Base-by-base conservation (phyloP, 805 yeast species). In the Candida sakaeoensis region DNA sequence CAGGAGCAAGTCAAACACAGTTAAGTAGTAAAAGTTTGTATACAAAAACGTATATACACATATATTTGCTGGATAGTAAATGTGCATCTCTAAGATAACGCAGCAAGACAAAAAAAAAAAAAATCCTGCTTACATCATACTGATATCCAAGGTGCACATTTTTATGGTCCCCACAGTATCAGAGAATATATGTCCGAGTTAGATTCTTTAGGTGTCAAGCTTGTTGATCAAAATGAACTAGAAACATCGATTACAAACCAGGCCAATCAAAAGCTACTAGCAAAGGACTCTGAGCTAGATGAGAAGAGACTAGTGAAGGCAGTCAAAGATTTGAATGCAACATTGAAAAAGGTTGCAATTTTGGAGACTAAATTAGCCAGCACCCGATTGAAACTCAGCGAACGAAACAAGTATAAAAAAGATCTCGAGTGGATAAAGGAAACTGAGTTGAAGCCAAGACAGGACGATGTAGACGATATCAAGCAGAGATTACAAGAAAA, bases 181-280 rank as follows among this genome's bases (percentile, higher is more conserved):
- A 6, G 15, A 12, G 8, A 26, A 6, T 28, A 13, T 28, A 28
- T 28, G 32, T 10, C 32, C 14, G 32, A 28, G 17, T n/a, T 28
- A 15, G 32, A 28, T 15, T 13, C 32, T 5, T 15, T 28, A 28
- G 32, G 16, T 28, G 17, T 28, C 8, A 69, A 69, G 51, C 65
- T 87, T 3, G 79, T 88, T 43, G 89, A 85, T 50, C 98, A 93
- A 58, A 80, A 76, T 39, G 80, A 81, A 7, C 60, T 91, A n/a
- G 99, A 90, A 53, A 64, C 77, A 34, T 68, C 75, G 41, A 81
- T 91, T 24, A 87, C 88, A 13, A 67, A 69, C 24, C 67, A 77
- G 60, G 95, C 96, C 0, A 79, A 80, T 45, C 65, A 67, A 40
- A 77, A 76, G 3, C 70, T 90, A 36, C 63, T 74, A 1, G 60